Evolutionary conservation across 169 alveolate species (phyloP).

Genomic region (Cyclospora cayetanensis): DNA sequence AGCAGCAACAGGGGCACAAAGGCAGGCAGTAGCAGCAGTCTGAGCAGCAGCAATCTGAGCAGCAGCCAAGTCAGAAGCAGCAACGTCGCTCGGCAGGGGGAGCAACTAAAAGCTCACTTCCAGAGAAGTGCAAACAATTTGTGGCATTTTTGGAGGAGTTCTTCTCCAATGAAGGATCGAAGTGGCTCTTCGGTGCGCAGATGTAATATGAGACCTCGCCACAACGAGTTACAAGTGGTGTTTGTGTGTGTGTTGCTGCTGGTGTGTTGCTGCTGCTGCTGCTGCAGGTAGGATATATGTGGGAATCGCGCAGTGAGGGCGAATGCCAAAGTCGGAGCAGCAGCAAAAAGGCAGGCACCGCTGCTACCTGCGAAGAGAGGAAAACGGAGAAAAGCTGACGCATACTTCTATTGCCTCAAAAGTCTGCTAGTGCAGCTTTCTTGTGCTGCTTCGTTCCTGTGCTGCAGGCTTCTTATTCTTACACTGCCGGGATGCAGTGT

Average conservation of each 20-base stretch:
- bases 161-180: not conserved
- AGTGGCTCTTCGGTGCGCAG: constrained; percentile 27
- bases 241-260: not conserved
- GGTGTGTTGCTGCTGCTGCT: not conserved
- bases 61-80: not conserved
- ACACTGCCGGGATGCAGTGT: constrained; percentile 31
- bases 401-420: not conserved
- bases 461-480: not conserved
- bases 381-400: not conserved
- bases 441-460: not conserved
- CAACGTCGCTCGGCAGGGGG: too few relatives aligned
- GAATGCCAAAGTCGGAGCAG: not conserved
- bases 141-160: not conserved
- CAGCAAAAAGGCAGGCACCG: constrained; percentile 31
- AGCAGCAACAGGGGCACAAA: too few relatives aligned
- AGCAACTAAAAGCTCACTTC: not conserved
- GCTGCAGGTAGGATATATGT: constrained; percentile 24
- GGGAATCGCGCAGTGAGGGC: constrained; percentile 29
- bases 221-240: constrained; percentile 10
- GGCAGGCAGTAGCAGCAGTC: not conserved
- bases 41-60: not conserved
- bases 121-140: not conserved
- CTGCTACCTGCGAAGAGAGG: not conserved
- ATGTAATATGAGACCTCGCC: constrained; percentile 14
- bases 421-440: not conserved